Evolutionary conservation across 176 grass and related monocot species (phyloP), one percentile per base, ranked within the genome.

Genomic region (Metroxylon sagu): DNA sequence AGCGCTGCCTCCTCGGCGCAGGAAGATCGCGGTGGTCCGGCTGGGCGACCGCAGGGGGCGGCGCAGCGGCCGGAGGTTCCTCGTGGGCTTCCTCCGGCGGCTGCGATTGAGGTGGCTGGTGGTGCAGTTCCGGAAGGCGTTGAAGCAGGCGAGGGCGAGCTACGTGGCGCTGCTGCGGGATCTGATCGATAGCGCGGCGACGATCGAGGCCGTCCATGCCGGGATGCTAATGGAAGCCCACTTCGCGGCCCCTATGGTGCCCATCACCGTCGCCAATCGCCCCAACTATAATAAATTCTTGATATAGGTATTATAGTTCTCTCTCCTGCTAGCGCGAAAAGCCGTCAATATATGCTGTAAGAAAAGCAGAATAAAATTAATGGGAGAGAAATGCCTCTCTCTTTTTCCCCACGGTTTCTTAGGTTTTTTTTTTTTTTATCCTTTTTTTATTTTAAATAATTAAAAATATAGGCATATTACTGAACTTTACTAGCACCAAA

Each of bases 11-110:
- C 3, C 1, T 14, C 19, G 70, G 19, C 49, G 59, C 26, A 39
- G 50, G 49, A 72, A 54, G 70, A 62, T 62, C 17, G 70, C 50
- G 29, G 70, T 62, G 18, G 49, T 53, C 5, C 59, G 27, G 27
- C 58, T 61, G 17, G 70, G 70, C 18, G 18, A 43, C 35, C 35
- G 35, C 12, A 6, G 35, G 8, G 35, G 35, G 10, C 25, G 70
- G 14, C 49, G n/a, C 19, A 23, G 59, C 27, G 70, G 70, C n/a
- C 26, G 58, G 58, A 49, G 70, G 18, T 4, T 72, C 14, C 27
- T 72, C 48, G 14, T 28, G n/a, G 49, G 70, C 6, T 29, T 72
- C 27, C 59, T 72, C 21, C 70, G 50, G 49, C 48, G 59, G 27
- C 25, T 62, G 4, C 26, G 50, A 26, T 28, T 62, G 2, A 48